Evolutionary conservation across 2,329 filamentous ascomycete species (phyloP).

Genomic region (Coniella lustricola): DNA sequence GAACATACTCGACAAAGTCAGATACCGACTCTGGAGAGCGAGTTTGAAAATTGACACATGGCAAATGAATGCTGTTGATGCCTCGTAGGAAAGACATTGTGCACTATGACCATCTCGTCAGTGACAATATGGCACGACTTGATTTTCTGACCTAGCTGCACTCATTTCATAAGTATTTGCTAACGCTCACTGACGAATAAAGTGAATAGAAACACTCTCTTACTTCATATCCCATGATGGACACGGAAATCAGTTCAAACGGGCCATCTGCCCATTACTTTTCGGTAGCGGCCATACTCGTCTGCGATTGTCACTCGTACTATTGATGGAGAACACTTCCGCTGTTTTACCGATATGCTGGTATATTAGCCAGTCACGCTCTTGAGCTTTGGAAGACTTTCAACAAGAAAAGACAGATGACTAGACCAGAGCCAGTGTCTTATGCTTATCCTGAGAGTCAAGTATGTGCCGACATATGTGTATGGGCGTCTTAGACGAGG

Average conservation of each 20-base stretch:
- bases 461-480: no score
- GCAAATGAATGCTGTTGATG: slow-evolving; percentile 24
- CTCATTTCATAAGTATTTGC: neutral
- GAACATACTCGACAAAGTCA: slow-evolving; percentile 25
- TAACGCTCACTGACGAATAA: neutral
- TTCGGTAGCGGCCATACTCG: neutral
- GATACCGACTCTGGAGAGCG: slow-evolving; percentile 18
- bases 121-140: slow-evolving; percentile 20
- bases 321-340: no score
- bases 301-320: no score
- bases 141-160: slow-evolving; percentile 17
- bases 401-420: no score
- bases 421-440: no score
- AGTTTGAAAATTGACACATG: slow-evolving; percentile 20
- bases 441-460: no score
- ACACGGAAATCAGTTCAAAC: slow-evolving; percentile 24
- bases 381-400: no score
- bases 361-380: no score
- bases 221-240: slow-evolving; percentile 21
- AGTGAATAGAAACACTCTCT: neutral
- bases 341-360: no score
- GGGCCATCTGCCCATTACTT: slow-evolving; percentile 29
- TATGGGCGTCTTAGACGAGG: no score
- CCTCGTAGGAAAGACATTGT: slow-evolving; percentile 25
- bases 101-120: slow-evolving; percentile 27